A percentile compares a stretch with the other conserved stretches of the same genome.
These are phyloP conservation scores for Rhexocercosporidium sp. DNA, from an alignment of 2,329 filamentous ascomycete species.

Conservation along the genomic window DNA sequence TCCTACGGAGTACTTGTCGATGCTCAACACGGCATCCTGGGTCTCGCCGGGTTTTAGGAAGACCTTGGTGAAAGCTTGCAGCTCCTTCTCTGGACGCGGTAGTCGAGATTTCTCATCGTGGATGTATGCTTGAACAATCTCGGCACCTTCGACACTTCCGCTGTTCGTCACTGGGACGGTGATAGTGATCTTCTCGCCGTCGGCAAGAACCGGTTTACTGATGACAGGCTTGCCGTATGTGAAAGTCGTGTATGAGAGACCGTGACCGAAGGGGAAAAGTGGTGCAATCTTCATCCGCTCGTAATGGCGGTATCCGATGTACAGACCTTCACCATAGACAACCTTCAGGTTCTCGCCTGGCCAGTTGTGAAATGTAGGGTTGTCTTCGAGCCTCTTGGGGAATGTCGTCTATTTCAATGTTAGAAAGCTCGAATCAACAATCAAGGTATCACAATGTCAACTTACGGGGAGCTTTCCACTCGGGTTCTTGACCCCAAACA, in stretches of 20 bases:
- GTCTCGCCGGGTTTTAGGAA: conserved; percentile 58
- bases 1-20: conserved; percentile 55
- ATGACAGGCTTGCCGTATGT: conserved; percentile 64
- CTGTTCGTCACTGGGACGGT: conserved; percentile 63
- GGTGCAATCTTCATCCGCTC: conserved; percentile 64
- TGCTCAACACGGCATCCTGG: conserved; percentile 46
- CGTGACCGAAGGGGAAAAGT: conserved; percentile 75
- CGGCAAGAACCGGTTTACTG: conserved; percentile 47
- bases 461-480: conserved; percentile 67
- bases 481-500: conserved; percentile 67
- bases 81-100: conserved; percentile 71
- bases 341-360: conserved; percentile 72
- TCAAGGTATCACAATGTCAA: conserved; percentile 4
- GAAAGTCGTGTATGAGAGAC: conserved; percentile 75
- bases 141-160: conserved; percentile 60
- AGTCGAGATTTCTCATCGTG: conserved; percentile 66
- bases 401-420: conserved; percentile 60
- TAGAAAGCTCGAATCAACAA: conserved; percentile 15
- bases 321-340: conserved; percentile 74
- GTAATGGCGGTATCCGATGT: conserved; percentile 76
- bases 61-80: conserved; percentile 72
- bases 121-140: conserved; percentile 73
- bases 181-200: conserved; percentile 42
- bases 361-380: conserved; percentile 75
- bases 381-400: conserved; percentile 66